Evolutionary conservation across 441 rosid genomes (phyloP), one percentile per base, ranked within the genome.

Genomic region (Erodium trifolium): DNA sequence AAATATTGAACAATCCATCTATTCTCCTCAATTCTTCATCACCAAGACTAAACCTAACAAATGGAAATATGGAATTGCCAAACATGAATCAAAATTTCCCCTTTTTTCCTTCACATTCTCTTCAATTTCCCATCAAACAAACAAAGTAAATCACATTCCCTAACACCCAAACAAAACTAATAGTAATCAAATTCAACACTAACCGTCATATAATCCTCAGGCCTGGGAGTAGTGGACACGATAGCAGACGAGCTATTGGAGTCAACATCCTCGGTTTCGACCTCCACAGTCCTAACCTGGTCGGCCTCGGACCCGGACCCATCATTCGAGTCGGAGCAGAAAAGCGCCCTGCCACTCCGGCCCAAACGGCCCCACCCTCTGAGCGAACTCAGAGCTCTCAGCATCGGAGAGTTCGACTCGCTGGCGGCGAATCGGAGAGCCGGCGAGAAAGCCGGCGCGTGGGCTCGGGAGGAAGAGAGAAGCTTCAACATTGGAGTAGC

Each of bases 201-300:
- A 70, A 92, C 99, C 92, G 92, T 85, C 51, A 88, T 82, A 75
- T 88, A 95, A 82, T 95, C 98, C 73, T 95, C 98, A 0, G 88
- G 98, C 47, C 88, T 80, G 45, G 96, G 96, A 18, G 73, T 73
- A 23, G 91, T 87, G 0, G 97, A 74, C 39, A 95, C 90, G 39
- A 95, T 90, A 35, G 97, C 98, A 1, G 96, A 90, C 1, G 90
- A 85, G 14, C 82, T 79, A 72, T 84, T 88, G 19, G 81, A 16
- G 6, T 82, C 88, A 1, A 78, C 47, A 4, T 72, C 82, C 8
- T 83, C 93, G 4, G 82, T 72, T 5, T 76, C 88, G 4, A 88
- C 70, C 65, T 88, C 90, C 0, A 67, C 82, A 14, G 83, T 82
- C 69, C 80, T 86, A 1, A 82, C 37, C 37, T 34, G 37, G 37